Evolutionary conservation across 768 basidiomycete species (phyloP), one percentile per base, ranked within the genome.

Genomic region (Leccinum broughii): DNA sequence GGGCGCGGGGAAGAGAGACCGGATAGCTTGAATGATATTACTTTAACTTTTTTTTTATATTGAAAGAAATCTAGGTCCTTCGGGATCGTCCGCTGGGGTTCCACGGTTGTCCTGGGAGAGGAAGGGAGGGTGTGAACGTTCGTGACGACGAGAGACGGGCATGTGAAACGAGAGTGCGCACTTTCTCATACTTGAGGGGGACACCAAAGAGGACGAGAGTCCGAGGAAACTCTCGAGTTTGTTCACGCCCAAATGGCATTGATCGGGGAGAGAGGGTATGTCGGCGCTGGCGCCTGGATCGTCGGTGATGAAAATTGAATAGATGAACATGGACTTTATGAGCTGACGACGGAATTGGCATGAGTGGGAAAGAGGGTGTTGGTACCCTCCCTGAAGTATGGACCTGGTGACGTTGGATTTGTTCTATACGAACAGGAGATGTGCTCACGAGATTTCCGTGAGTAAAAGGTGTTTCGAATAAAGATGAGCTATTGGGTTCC

Each of bases 231-330:
- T 87, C 61, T 92, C 85, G 20, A 99, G 83, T 63, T 83, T 86
- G 77, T 98, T 92, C n/a, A 99, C 77, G 11, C 97, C 97, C 97
- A 97, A 98, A 51, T 95, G 78, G 56, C 88, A 84, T 72, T 98
- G 95, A 6, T 89, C 92, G 6, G 95, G 95, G 9, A 98, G 79
- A 22, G 85, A 81, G 0, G 83, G 69, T 64, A 98, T 95, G 62
- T 84, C 81, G 55, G 88, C 86, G 72, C 85, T 83, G 6, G 93
- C 92, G 60, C 93, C 83, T 2, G 93, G 88, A 60, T 98, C 93
- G 75, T 98, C 96, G n/a, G 95, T 94, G 68, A 98, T 90, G 73
- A 99, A 98, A 70, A 99, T 95, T 8, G 97, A 97, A 75, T 98
- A 99, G 92, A 98, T 98, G 75, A 99, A 83, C 95, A 98, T 97